Conservation (phyloP, 2,329 filamentous ascomycete species). For the Pseudogymnoascus sp. region DNA sequence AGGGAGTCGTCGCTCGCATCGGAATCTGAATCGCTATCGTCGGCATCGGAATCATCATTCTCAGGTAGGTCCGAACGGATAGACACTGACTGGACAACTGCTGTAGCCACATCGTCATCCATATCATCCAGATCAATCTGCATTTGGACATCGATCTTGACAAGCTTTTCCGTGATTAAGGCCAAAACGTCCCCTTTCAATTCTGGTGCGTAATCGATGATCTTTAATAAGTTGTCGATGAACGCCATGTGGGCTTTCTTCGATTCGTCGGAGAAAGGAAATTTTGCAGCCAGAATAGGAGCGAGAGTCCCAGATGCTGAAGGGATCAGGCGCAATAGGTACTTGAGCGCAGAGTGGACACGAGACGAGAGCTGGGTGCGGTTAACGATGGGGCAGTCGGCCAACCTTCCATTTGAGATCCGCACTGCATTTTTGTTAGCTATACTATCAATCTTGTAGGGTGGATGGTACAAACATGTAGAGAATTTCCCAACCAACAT, state of each 20-base stretch:
- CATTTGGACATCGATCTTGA: slow-evolving; percentile 93
- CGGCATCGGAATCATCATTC: slow-evolving; percentile 40
- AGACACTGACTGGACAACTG: slow-evolving; percentile 51
- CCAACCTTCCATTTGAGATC: slow-evolving; percentile 26
- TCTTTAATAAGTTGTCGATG: slow-evolving; percentile 70
- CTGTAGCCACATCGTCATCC: slow-evolving; percentile 77
- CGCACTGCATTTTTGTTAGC: slow-evolving; percentile 32
- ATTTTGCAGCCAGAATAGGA: slow-evolving; percentile 57
- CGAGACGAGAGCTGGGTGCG: slow-evolving; percentile 57
- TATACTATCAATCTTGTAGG: slow-evolving; percentile 27
- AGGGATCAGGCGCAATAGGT: slow-evolving; percentile 73
- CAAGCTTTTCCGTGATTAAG: slow-evolving; percentile 74
- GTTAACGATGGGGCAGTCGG: slow-evolving; percentile 50
- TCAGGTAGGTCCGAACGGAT: slow-evolving; percentile 31
- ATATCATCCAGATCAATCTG: slow-evolving; percentile 88
- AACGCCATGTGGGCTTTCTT: slow-evolving; percentile 79
- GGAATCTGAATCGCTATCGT: slow-evolving; percentile 62
- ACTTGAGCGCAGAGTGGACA: slow-evolving; percentile 66
- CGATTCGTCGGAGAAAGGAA: slow-evolving; percentile 69
- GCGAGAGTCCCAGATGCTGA: slow-evolving; percentile 65
- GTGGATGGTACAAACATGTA: slow-evolving; percentile 33
- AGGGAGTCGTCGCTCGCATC: slow-evolving; percentile 62
- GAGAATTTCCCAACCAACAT: slow-evolving; percentile 77
- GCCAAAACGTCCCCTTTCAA: slow-evolving; percentile 74
- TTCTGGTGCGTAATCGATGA: slow-evolving; percentile 70